Percentiles rank a stretch among this genome's conserved stretches.
Evolutionary conservation across 1,284 basidiomycete genomes (phyloP).

Genomic region (Cystobasidium slooffiae): DNA sequence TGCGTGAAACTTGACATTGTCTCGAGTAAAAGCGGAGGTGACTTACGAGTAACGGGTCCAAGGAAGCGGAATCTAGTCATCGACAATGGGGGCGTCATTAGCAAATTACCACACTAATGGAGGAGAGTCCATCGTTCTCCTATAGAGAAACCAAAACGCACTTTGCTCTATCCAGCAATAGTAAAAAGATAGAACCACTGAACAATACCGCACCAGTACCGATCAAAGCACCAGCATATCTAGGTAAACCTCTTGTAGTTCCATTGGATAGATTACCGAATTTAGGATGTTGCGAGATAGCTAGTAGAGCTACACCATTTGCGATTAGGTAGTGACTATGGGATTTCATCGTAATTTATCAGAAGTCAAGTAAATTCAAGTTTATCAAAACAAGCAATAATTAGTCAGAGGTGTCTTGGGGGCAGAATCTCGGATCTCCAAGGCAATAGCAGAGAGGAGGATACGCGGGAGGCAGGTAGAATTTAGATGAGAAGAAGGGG

Average conservation of each 20-base stretch:
- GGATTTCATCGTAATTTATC: no score
- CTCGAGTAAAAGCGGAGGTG: neutral
- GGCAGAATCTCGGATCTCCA: no score
- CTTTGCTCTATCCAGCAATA: slow-evolving; percentile 66
- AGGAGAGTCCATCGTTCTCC: neutral
- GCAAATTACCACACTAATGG: neutral
- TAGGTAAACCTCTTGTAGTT: slow-evolving; percentile 59
- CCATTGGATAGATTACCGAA: slow-evolving; percentile 57
- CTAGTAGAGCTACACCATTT: slow-evolving; percentile 75
- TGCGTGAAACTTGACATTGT: neutral
- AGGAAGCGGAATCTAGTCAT: slow-evolving; percentile 64
- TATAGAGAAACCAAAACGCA: slow-evolving; percentile 47
- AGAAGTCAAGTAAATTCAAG: neutral
- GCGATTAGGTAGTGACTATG: slow-evolving; percentile 63
- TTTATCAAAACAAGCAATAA: neutral
- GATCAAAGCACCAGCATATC: slow-evolving; percentile 71
- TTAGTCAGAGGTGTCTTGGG: slow-evolving; percentile 16
- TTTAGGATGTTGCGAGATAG: slow-evolving; percentile 71
- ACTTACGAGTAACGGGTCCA: slow-evolving; percentile 69
- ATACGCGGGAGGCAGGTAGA: no score
- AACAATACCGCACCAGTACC: slow-evolving; percentile 68
- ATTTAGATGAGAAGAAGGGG: no score
- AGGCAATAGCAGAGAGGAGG: no score
- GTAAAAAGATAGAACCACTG: slow-evolving; percentile 70
- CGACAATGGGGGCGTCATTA: slow-evolving; percentile 53